Percentiles rank a stretch among this genome's conserved stretches.
Evolutionary conservation across 176 grass and related monocot species (phyloP).

Genomic region (Zoysia pacifica): DNA sequence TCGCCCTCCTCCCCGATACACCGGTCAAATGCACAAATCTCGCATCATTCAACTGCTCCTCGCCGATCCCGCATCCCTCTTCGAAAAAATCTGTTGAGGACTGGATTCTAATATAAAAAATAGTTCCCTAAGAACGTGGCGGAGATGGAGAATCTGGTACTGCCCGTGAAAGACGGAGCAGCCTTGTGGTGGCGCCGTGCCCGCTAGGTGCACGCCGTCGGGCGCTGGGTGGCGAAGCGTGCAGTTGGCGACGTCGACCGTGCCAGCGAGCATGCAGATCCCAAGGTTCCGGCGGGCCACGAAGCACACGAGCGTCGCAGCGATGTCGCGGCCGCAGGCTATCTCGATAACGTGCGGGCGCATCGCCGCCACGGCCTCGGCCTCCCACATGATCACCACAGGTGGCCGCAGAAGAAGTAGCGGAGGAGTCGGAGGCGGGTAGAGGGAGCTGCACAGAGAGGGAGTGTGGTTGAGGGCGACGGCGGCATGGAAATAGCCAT

Average conservation of each 20-base stretch:
- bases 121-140: constrained; percentile 56
- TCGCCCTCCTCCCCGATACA: too few relatives aligned
- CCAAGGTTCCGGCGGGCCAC: constrained; percentile 57
- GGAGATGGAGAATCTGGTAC: constrained; percentile 84
- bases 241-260: constrained; percentile 71
- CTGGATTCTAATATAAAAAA: too few relatives aligned
- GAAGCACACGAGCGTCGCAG: constrained; percentile 65
- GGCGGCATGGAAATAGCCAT: too few relatives aligned
- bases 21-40: too few relatives aligned
- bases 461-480: too few relatives aligned
- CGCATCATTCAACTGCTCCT: too few relatives aligned
- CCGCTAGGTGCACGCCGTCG: not conserved
- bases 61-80: too few relatives aligned
- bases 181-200: not conserved
- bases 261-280: constrained; percentile 78
- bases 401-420: too few relatives aligned
- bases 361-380: constrained; percentile 67
- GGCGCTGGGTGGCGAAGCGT: constrained; percentile 56
- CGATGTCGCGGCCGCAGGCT: constrained; percentile 71
- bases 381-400: constrained; percentile 82
- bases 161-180: constrained; percentile 70
- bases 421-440: too few relatives aligned
- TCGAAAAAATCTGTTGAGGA: too few relatives aligned
- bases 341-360: constrained; percentile 92
- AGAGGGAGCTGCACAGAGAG: too few relatives aligned